Evolutionary conservation across 1,139 yeast genomes (phyloP).

Genomic region (Spathaspora sp.): DNA sequence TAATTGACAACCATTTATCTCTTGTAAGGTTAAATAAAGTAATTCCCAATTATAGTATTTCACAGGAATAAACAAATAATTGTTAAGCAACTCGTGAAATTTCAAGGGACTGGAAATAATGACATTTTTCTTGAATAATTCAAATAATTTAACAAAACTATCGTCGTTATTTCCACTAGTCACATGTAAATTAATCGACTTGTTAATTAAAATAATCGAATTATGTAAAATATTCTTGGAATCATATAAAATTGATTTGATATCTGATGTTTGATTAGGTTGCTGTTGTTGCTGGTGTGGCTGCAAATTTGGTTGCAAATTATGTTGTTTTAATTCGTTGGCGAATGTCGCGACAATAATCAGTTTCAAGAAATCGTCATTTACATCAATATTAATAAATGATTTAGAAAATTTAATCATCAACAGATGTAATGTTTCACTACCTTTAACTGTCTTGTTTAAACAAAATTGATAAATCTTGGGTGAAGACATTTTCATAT

Average conservation of each 20-base stretch:
- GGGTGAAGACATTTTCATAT: constrained; percentile 38
- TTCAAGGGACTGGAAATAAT: constrained; percentile 45
- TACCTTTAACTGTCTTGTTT: constrained; percentile 23
- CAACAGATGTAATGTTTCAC: constrained; percentile 16
- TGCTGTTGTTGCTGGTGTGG: no score
- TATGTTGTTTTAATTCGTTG: constrained; percentile 40
- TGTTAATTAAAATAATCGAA: constrained; percentile 46
- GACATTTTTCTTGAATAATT: constrained; percentile 43
- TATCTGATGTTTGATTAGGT: background rate
- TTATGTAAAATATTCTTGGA: constrained; percentile 46
- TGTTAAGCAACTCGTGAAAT: constrained; percentile 43
- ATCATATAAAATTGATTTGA: constrained; percentile 26
- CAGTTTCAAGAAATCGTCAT: constrained; percentile 30
- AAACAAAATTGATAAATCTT: constrained; percentile 34
- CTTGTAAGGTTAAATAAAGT: constrained; percentile 39
- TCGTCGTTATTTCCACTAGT: background rate
- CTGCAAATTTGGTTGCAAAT: no score
- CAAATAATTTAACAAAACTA: constrained; percentile 19
- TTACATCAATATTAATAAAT: constrained; percentile 20
- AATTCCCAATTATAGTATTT: constrained; percentile 41
- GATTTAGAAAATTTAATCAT: constrained; percentile 31
- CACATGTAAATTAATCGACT: constrained; percentile 31
- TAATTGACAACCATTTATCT: constrained; percentile 25
- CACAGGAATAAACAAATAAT: constrained; percentile 40
- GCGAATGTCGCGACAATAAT: constrained; percentile 37